Evolutionary conservation across 495 filamentous ascomycete genomes (phyloP).

Genomic region (Oidiodendron maius): DNA sequence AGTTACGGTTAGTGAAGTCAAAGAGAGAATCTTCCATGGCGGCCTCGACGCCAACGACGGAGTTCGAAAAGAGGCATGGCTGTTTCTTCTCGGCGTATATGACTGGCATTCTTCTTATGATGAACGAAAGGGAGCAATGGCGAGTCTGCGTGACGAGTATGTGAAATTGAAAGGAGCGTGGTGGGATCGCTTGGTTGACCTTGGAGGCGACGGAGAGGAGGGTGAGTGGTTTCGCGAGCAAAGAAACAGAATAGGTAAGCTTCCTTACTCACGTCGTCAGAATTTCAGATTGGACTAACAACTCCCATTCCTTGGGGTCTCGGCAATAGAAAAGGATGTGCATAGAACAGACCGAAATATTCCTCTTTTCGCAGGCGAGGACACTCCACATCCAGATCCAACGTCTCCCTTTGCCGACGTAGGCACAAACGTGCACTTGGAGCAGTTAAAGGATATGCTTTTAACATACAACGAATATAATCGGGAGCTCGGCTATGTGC

Average conservation of each 20-base stretch:
- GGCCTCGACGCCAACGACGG: slow-evolving; percentile 85
- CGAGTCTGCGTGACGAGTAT: slow-evolving; percentile 87
- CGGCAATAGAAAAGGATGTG: slow-evolving; percentile 83
- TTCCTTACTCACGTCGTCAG: slow-evolving; percentile 3
- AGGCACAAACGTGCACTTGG: slow-evolving; percentile 94
- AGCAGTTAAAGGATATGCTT: slow-evolving; percentile 99
- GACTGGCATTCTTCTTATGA: slow-evolving; percentile 82
- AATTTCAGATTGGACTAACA: slow-evolving; percentile 15
- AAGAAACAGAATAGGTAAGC: slow-evolving; percentile 79
- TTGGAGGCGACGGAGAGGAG: slow-evolving; percentile 65
- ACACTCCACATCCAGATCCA: slow-evolving; percentile 96
- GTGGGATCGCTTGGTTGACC: slow-evolving; percentile 92
- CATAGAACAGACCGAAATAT: slow-evolving; percentile 93
- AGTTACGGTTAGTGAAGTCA: slow-evolving; percentile 83
- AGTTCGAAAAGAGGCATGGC: slow-evolving; percentile 92
- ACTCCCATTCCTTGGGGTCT: slow-evolving; percentile 32
- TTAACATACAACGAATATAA: slow-evolving; percentile 98
- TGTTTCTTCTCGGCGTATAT: slow-evolving; percentile 87
- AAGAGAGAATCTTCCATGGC: slow-evolving; percentile 93
- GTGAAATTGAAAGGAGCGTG: slow-evolving; percentile 88
- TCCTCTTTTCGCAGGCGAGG: slow-evolving; percentile 90
- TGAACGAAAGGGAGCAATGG: slow-evolving; percentile 72
- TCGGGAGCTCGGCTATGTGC: slow-evolving; percentile 86
- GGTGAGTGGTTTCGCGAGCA: slow-evolving; percentile 97
- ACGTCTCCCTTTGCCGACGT: slow-evolving; percentile 87